Base-by-base conservation (phyloP, 331 rosid genomes). In the Saraca asoca region DNA sequence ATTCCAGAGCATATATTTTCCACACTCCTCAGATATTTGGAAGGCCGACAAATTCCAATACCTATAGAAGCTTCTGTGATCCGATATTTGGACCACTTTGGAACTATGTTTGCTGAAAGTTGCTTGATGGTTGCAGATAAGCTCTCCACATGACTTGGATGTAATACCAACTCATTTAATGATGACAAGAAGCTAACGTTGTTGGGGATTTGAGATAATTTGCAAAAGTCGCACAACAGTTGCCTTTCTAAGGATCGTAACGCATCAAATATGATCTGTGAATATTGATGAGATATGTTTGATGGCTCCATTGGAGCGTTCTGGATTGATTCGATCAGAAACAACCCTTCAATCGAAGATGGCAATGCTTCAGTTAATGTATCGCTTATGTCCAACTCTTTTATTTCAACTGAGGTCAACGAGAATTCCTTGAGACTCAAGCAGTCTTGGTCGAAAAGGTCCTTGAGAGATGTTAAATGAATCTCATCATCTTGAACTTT, bases 51-150 rank as follows among this genome's bases (percentile, higher is more conserved):
- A n/a, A n/a, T n/a, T n/a, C n/a, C n/a, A n/a, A n/a, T n/a, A n/a
- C n/a, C n/a, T n/a, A n/a, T n/a, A n/a, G n/a, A n/a, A n/a, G n/a
- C n/a, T n/a, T n/a, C n/a, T n/a, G n/a, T n/a, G n/a, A n/a, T n/a
- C n/a, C 31, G 31, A 24, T 24, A 24, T 24, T 1, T 24, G 31
- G 3, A 24, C 31, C 31, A 24, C 31, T 3, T 24, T 24, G 31
- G 31, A 24, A 24, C 31, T 24, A 1, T 24, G 31, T 24, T 24
- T 3, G 2, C 31, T 24, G 31, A 24, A 24, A 24, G 31, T 1
- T 24, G 31, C 31, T n/a, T 53, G 14, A 42, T 18, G 44, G 62
- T 13, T 24, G 42, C 56, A n/a, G 64, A 64, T 11, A 68, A 5
- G 7, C 34, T 29, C 29, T 56, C 37, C 14, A 68, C 11, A 20